Evolutionary conservation across 2,329 filamentous ascomycete species (phyloP).

Genomic region (Colletotrichum sp.): DNA sequence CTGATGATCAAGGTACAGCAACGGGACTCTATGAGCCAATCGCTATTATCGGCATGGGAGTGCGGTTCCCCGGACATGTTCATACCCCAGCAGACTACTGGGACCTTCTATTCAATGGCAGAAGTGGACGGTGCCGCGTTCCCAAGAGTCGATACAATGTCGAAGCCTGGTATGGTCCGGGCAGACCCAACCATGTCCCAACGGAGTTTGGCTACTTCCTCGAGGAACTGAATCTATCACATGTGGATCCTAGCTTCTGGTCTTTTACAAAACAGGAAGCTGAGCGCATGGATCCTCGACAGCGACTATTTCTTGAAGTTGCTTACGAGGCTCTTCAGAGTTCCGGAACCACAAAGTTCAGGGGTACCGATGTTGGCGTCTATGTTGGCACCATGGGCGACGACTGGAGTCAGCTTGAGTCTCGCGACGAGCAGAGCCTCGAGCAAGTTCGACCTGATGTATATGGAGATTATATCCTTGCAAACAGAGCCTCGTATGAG

Average conservation of each 20-base stretch:
- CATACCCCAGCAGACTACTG: conserved; percentile 29
- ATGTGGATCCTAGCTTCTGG: conserved; percentile 37
- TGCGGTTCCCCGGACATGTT: conserved; percentile 35
- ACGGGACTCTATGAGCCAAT: conserved; percentile 24
- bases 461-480: conserved; percentile 27
- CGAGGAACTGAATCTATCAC: conserved; percentile 25
- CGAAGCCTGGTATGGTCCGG: conserved; percentile 24
- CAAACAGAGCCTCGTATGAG: conserved; percentile 38
- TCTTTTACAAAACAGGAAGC: conserved; percentile 31
- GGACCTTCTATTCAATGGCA: conserved; percentile 33
- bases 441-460: conserved; percentile 26
- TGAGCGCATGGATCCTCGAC: conserved; percentile 20
- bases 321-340: conserved; percentile 19
- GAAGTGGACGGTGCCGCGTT: conserved; percentile 25
- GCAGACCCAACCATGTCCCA: conserved; percentile 4
- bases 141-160: conserved; percentile 31
- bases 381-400: conserved; percentile 35
- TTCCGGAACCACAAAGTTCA: conserved; percentile 27
- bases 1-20: neutral
- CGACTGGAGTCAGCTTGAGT: conserved; percentile 27
- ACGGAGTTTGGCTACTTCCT: conserved; percentile 32
- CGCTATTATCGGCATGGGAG: conserved; percentile 36
- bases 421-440: conserved; percentile 23
- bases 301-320: conserved; percentile 19
- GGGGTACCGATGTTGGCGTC: conserved; percentile 29